A percentile compares a stretch with the other conserved stretches of the same genome.
These are phyloP conservation scores for Artemisia argyi DNA, from an alignment of 129 eudicot genomes.

Conservation along the genomic window DNA sequence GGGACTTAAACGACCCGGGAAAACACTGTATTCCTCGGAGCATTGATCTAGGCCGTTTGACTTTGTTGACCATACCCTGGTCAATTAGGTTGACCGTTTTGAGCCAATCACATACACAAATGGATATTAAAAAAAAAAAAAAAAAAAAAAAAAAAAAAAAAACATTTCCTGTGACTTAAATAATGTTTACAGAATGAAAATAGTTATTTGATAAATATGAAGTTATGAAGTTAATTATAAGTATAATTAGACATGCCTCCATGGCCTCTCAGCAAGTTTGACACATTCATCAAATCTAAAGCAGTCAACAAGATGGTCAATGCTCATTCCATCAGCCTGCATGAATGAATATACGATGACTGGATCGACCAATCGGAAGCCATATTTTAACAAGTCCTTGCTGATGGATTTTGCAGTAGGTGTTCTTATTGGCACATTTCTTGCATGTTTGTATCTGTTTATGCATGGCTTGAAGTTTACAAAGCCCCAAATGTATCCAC, in stretches of 20 bases:
- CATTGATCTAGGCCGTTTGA: too few relatives aligned
- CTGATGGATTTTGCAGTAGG: slow-evolving; percentile 78
- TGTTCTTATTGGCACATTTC: slow-evolving; percentile 71
- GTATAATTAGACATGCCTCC: slow-evolving; percentile 69
- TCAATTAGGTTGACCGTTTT: too few relatives aligned
- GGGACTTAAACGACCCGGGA: too few relatives aligned
- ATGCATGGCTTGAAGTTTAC: slow-evolving; percentile 69
- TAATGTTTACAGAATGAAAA: neutral
- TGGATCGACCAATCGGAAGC: slow-evolving; percentile 76
- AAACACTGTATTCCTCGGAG: too few relatives aligned
- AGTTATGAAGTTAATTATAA: neutral
- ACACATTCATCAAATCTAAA: slow-evolving; percentile 72
- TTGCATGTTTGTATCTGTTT: slow-evolving; percentile 66
- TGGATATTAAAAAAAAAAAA: too few relatives aligned
- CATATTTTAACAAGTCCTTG: slow-evolving; percentile 64
- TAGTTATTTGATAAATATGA: slow-evolving; percentile 6
- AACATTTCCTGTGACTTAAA: neutral
- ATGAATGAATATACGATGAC: slow-evolving; percentile 75
- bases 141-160: too few relatives aligned
- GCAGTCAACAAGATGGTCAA: slow-evolving; percentile 84
- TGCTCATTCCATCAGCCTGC: slow-evolving; percentile 85
- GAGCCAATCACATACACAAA: too few relatives aligned
- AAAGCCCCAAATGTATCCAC: slow-evolving; percentile 75
- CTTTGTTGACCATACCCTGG: too few relatives aligned
- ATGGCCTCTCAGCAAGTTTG: slow-evolving; percentile 72